These are phyloP conservation scores for Zoysia japonica DNA, from an alignment of 176 grass and related monocot species.

Conservation along the genomic window DNA sequence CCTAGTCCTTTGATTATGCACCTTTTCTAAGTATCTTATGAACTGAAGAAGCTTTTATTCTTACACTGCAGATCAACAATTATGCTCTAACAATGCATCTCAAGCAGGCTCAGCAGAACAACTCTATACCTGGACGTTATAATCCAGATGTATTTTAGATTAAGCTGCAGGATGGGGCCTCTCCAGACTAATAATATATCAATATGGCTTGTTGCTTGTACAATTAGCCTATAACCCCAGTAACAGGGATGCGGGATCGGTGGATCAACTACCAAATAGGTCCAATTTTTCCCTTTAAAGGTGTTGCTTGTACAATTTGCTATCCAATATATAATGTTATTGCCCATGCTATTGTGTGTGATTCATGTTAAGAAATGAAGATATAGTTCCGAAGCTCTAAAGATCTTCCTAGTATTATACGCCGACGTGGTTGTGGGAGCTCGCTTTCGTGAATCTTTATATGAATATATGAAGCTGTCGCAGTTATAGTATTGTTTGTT, in stretches of 20 bases:
- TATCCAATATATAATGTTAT: slow-evolving; percentile 5
- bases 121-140: slow-evolving; percentile 63
- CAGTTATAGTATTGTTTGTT: too few species aligned
- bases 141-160: slow-evolving; percentile 75
- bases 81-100: slow-evolving; percentile 82
- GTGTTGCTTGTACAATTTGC: background rate
- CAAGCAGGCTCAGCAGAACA: slow-evolving; percentile 82
- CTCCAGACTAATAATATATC: slow-evolving; percentile 14
- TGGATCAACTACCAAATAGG: background rate
- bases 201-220: slow-evolving; percentile 13
- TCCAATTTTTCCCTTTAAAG: slow-evolving; percentile 10
- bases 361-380: background rate
- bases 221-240: background rate
- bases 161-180: background rate
- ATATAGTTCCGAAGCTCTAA: background rate
- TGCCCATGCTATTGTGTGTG: background rate
- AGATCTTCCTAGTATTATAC: background rate
- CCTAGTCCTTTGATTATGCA: background rate
- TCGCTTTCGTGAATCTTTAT: too few species aligned
- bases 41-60: background rate
- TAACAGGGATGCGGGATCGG: background rate
- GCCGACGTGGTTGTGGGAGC: background rate
- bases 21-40: background rate
- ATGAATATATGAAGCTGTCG: too few species aligned
- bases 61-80: slow-evolving; percentile 66